These are phyloP conservation scores for Magnolia officinalis DNA, from an alignment of 164 flowering plant genomes.

Conservation along the genomic window DNA sequence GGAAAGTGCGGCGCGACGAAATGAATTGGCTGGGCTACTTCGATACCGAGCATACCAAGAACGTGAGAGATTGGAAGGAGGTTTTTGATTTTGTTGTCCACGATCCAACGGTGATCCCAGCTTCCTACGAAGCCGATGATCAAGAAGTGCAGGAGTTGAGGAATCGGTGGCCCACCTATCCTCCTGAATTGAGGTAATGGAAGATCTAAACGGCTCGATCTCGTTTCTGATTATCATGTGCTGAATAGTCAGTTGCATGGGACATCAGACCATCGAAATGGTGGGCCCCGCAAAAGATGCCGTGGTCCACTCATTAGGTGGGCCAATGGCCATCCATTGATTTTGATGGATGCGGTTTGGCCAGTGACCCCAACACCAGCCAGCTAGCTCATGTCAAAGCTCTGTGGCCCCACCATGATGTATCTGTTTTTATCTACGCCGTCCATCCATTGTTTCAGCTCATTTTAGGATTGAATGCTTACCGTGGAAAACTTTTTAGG, in stretches of 20 bases:
- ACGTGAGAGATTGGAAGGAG: slow-evolving; percentile 81
- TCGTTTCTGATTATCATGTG: too few species aligned
- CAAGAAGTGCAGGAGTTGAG: slow-evolving; percentile 18
- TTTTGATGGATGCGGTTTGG: too few species aligned
- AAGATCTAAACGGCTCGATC: not conserved
- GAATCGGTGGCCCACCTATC: slow-evolving; percentile 58
- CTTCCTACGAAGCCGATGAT: slow-evolving; percentile 29
- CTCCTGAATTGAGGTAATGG: slow-evolving; percentile 35
- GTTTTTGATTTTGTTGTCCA: slow-evolving; percentile 47
- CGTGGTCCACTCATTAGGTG: not conserved
- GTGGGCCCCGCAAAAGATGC: not conserved
- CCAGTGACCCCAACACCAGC: too few species aligned
- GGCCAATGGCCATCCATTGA: too few species aligned
- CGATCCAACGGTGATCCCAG: slow-evolving; percentile 35
- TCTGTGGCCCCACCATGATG: too few species aligned
- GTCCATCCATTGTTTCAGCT: too few species aligned
- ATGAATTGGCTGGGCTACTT: slow-evolving; percentile 46
- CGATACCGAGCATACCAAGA: slow-evolving; percentile 62
- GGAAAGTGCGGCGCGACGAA: slow-evolving; percentile 45
- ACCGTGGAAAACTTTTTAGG: too few species aligned
- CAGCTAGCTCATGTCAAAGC: too few species aligned
- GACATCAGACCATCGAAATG: not conserved
- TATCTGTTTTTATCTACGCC: too few species aligned
- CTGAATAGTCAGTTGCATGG: too few species aligned
- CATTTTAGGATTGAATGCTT: too few species aligned